Conservation (phyloP, 202 grass and related monocot genomes). For the Brachypodium distachyon region DNA sequence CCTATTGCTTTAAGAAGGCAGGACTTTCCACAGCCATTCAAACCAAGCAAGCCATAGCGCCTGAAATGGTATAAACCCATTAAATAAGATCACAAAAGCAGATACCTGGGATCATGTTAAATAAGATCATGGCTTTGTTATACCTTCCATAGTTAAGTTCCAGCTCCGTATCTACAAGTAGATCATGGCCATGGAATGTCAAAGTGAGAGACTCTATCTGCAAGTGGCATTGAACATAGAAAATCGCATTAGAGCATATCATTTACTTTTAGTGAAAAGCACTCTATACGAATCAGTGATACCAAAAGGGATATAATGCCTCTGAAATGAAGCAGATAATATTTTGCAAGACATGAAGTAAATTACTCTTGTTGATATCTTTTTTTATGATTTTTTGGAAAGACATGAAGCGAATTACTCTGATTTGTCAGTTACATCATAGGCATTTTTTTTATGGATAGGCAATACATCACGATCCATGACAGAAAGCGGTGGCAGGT, state of each 20-base stretch:
- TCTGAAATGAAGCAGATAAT: no score
- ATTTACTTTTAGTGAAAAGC: neutral
- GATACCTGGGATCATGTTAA: neutral
- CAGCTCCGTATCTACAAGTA: constrained; percentile 67
- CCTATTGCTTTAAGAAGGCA: constrained; percentile 68
- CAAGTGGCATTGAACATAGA: neutral
- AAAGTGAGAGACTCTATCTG: constrained; percentile 73
- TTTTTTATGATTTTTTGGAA: no score
- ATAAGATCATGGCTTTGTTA: neutral
- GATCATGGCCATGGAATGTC: constrained; percentile 73
- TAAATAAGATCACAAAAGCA: neutral
- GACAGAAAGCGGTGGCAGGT: neutral
- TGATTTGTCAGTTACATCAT: no score
- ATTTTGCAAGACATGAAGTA: no score
- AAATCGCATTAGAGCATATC: neutral
- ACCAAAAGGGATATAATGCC: no score
- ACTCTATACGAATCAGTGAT: no score
- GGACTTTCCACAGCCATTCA: constrained; percentile 92
- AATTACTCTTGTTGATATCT: no score
- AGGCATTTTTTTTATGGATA: no score
- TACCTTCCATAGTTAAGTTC: constrained; percentile 76
- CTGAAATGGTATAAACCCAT: constrained; percentile 28
- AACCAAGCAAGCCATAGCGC: constrained; percentile 78
- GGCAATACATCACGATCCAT: neutral
- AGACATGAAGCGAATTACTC: no score